Evolutionary conservation across 2,329 filamentous ascomycete genomes (phyloP).

Genomic region (Penicillium sp.): DNA sequence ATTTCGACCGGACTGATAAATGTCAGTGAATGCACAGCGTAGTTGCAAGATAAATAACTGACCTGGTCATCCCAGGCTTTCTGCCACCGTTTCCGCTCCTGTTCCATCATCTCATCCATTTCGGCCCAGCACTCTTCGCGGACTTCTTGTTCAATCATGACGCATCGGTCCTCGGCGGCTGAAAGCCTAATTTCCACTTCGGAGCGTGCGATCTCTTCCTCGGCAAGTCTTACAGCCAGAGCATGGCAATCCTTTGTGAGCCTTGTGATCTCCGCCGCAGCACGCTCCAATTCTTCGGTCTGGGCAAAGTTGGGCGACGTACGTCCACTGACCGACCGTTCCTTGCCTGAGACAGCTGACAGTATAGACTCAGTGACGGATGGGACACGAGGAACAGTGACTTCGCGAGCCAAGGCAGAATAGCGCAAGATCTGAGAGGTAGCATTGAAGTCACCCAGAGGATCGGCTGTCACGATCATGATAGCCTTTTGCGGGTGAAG

Average conservation of each 20-base stretch:
- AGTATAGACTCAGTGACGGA: constrained; percentile 70
- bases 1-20: constrained; percentile 55
- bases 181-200: constrained; percentile 69
- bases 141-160: constrained; percentile 74
- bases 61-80: constrained; percentile 69
- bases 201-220: constrained; percentile 64
- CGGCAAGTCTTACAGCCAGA: constrained; percentile 62
- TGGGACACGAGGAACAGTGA: constrained; percentile 83
- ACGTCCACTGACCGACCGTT: constrained; percentile 35
- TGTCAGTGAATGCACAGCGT: constrained; percentile 11
- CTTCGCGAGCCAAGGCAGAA: constrained; percentile 84
- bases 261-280: constrained; percentile 73
- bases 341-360: constrained; percentile 33
- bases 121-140: constrained; percentile 84
- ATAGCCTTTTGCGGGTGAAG: constrained; percentile 77
- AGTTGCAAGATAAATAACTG: constrained; percentile 3
- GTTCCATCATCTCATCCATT: constrained; percentile 70
- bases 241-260: constrained; percentile 72
- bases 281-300: constrained; percentile 71
- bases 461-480: constrained; percentile 96
- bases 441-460: constrained; percentile 88
- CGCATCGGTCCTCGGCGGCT: constrained; percentile 58
- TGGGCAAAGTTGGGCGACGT: constrained; percentile 38
- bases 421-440: constrained; percentile 95
- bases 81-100: constrained; percentile 78